Percentiles rank a stretch among this genome's conserved stretches.
These are phyloP conservation scores for Scutellaria baicalensis DNA, from an alignment of 257 asterid species.

Conservation along the genomic window DNA sequence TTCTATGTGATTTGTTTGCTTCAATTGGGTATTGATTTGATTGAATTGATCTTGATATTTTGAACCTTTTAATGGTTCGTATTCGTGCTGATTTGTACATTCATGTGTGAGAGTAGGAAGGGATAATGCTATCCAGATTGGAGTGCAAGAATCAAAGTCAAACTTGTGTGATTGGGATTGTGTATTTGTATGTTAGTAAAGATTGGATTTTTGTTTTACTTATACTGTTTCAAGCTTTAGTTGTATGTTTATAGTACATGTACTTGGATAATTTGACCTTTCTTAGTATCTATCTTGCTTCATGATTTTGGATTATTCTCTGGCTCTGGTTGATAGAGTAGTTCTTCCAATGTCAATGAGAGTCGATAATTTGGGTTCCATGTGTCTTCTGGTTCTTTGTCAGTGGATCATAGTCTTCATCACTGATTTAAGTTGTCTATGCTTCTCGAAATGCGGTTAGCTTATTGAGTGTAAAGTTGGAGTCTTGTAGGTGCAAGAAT, in stretches of 20 bases:
- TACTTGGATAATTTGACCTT: background rate
- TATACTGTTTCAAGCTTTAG: background rate
- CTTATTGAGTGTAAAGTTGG: background rate
- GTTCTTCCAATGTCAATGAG: background rate
- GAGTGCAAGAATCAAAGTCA: background rate
- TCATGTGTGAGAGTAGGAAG: background rate
- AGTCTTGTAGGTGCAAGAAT: constrained; percentile 40
- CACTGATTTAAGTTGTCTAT: background rate
- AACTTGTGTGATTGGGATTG: background rate
- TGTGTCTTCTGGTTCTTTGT: background rate
- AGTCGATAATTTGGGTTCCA: background rate
- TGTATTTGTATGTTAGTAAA: background rate
- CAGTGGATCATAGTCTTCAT: background rate
- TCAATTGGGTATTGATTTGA: background rate
- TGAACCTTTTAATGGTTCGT: background rate
- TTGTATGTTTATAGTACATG: background rate
- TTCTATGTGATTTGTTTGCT: background rate
- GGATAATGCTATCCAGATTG: background rate
- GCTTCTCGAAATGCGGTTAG: background rate
- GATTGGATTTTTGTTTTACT: constrained; percentile 2
- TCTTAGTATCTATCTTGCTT: background rate
- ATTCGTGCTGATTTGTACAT: background rate
- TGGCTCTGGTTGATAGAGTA: background rate
- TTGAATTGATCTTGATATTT: background rate
- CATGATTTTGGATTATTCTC: background rate